Evolutionary conservation across 2,329 filamentous ascomycete genomes (phyloP), one percentile per base, ranked within the genome.

Genomic region (Aspergillus luchuensis): DNA sequence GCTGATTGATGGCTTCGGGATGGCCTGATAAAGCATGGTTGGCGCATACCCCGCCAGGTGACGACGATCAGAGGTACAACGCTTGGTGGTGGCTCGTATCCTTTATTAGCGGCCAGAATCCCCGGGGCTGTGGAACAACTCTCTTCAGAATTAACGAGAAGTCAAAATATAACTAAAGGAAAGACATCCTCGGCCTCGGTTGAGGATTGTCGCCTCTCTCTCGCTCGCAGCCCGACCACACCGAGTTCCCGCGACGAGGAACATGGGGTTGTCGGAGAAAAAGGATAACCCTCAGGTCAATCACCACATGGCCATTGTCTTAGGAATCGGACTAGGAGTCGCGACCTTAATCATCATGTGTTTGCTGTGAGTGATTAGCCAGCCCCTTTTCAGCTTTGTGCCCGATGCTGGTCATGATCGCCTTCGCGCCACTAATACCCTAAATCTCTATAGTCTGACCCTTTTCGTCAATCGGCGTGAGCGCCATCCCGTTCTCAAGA

Each of bases 381-480:
- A 7, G 28, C 57, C 15, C 38, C 30, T 58, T 43, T 50, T 28
- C 45, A 41, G 28, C 19, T 60, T 50, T 11, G 15, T 21, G n/a
- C n/a, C n/a, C 39, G 7, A 30, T n/a, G n/a, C 36, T 21, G 15
- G 11, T 38, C 38, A 28, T 33, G 50, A 33, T 53, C 19, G 49
- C 49, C 41, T 21, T 11, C n/a, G 28, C 30, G 30, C 33, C 38
- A 28, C 38, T 55, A 13, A 41, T 36, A 17, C 52, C 23, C 52
- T 8, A 7, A 6, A 36, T 13, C n/a, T n/a, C n/a, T 1, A 28
- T 25, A 64, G 64, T 17, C 64, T 76, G 41, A 70, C 71, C 11
- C 63, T 76, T 53, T 65, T 76, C 57, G 58, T 75, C 61, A 76
- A 75, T 59, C 73, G 74, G 10, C 71, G 71, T 39, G 67, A 72